Evolutionary conservation across 495 filamentous ascomycete genomes (phyloP).

Genomic region (Neurospora intermedia): DNA sequence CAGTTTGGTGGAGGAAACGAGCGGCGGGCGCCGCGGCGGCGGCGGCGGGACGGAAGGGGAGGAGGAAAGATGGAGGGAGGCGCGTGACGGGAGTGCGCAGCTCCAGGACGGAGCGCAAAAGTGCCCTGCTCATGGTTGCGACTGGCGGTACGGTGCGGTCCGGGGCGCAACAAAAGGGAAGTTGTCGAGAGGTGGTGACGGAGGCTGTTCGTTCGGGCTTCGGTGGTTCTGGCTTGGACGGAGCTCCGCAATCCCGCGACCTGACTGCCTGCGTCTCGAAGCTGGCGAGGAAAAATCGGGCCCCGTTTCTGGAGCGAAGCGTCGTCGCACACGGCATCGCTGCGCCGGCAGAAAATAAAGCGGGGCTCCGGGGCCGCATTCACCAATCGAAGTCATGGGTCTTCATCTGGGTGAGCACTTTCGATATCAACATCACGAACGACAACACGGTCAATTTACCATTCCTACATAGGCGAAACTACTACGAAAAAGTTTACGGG

Average conservation of each 20-base stretch:
- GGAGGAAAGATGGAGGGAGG: slow-evolving; percentile 22
- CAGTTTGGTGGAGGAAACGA: slow-evolving; percentile 21
- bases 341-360: slow-evolving; percentile 1
- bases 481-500: not conserved
- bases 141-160: slow-evolving; percentile 2
- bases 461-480: not conserved
- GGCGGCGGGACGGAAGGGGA: slow-evolving; percentile 17
- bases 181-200: slow-evolving; percentile 10
- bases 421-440: not conserved
- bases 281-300: slow-evolving; percentile 3
- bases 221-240: not conserved
- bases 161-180: slow-evolving; percentile 4
- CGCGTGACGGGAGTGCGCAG: slow-evolving; percentile 28
- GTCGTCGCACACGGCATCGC: not conserved
- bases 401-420: slow-evolving; percentile 4
- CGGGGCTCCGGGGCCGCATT: not conserved
- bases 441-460: not conserved
- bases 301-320: not conserved
- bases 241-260: slow-evolving; percentile 2
- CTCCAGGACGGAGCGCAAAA: slow-evolving; percentile 39
- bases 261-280: not conserved
- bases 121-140: slow-evolving; percentile 32
- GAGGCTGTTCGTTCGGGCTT: not conserved
- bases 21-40: slow-evolving; percentile 7
- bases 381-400: not conserved